A percentile compares a stretch with the other conserved stretches of the same genome.
Evolutionary conservation across 2,329 filamentous ascomycete genomes (phyloP).

Genomic region (Trichophyton equinum): DNA sequence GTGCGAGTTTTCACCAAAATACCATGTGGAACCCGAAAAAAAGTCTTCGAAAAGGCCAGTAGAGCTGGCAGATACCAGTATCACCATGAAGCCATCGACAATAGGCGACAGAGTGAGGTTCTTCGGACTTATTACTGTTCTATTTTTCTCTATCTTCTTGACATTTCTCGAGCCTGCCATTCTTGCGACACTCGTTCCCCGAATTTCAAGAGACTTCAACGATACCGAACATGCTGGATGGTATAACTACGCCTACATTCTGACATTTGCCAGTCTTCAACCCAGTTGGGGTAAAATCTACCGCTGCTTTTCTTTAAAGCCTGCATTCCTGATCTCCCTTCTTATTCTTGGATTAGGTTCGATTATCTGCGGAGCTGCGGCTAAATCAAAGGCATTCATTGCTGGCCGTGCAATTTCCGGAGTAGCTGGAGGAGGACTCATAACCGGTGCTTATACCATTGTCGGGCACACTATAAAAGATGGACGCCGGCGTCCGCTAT

Average conservation of each 20-base stretch:
- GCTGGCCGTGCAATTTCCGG: constrained; percentile 28
- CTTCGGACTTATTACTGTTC: not conserved
- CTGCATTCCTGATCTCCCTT: constrained; percentile 28
- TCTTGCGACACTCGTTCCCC: constrained; percentile 35
- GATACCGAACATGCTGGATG: constrained; percentile 35
- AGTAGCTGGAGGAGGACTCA: constrained; percentile 25
- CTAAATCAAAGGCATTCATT: constrained; percentile 27
- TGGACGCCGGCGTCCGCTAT: constrained; percentile 19
- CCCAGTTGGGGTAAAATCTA: constrained; percentile 34
- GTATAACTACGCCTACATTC: constrained; percentile 34
- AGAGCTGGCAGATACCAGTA: not conserved
- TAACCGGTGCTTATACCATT: constrained; percentile 26
- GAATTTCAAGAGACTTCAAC: constrained; percentile 37
- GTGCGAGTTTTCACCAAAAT: not conserved
- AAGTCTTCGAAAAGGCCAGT: not conserved
- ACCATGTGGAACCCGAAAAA: not conserved
- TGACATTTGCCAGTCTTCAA: constrained; percentile 32
- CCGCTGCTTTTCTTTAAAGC: constrained; percentile 32
- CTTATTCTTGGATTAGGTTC: constrained; percentile 33
- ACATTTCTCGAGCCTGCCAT: constrained; percentile 19
- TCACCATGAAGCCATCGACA: not conserved
- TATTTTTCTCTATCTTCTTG: not conserved
- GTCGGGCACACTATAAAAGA: constrained; percentile 24
- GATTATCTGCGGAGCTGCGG: constrained; percentile 26
- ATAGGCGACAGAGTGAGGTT: not conserved